phyloP scores from a whole-genome alignment of 768 basidiomycete species.

The Russula ochroleuca region DNA sequence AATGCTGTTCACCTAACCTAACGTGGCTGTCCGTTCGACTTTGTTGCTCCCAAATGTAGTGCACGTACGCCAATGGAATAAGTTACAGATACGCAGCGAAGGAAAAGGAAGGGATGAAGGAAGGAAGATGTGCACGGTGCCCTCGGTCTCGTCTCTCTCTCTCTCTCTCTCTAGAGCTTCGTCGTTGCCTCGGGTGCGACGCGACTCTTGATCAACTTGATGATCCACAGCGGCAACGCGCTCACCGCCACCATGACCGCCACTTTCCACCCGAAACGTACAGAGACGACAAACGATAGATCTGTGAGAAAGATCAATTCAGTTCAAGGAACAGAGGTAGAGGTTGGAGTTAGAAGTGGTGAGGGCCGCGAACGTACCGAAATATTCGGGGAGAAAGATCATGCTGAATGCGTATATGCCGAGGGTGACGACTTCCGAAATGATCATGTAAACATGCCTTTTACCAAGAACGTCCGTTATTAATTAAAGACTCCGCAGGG shows the following conservation, averaged over 20 bases:
- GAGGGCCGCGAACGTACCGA: constrained; percentile 56
- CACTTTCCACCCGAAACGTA: constrained; percentile 90
- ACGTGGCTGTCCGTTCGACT: too few relatives aligned
- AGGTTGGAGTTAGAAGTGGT: too few relatives aligned
- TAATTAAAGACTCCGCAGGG: not conserved
- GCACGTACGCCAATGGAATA: constrained; percentile 6
- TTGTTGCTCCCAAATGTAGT: not conserved
- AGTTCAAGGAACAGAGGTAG: not conserved
- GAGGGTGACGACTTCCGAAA: constrained; percentile 86
- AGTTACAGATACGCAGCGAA: constrained; percentile 11
- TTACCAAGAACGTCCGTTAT: not conserved
- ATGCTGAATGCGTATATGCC: constrained; percentile 88
- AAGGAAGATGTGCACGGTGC: not conserved
- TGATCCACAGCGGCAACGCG: constrained; percentile 83
- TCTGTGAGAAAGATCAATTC: constrained; percentile 46
- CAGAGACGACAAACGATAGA: constrained; percentile 84
- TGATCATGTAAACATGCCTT: constrained; percentile 94
- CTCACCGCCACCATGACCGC: constrained; percentile 93
- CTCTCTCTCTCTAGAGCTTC: constrained; percentile 53
- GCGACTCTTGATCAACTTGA: constrained; percentile 81
- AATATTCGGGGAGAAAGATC: constrained; percentile 92
- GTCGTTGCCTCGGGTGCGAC: constrained; percentile 91
- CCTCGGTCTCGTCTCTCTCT: constrained; percentile 35
- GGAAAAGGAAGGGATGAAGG: too few relatives aligned
- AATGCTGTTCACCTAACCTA: too few relatives aligned